Evolutionary conservation across 805 yeast species (phyloP), one percentile per base, ranked within the genome.

Genomic region (Lachancea cidri): DNA sequence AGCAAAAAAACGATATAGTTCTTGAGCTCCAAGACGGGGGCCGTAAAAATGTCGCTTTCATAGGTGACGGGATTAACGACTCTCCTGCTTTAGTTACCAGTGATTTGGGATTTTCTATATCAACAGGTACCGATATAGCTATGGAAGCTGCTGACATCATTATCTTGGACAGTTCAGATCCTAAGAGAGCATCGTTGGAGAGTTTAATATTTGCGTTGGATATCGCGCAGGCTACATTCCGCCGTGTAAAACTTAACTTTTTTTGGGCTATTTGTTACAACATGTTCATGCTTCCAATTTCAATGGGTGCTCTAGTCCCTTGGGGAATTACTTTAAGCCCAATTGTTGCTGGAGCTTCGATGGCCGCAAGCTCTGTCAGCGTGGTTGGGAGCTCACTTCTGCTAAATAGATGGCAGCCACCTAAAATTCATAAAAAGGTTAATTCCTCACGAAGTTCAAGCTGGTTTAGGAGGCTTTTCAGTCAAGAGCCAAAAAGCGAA

Each of bases 11-110:
- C 42, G 73, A 73, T 22, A 71, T 86, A 25, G 78, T 93, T 17
- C 64, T 66, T 31, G 69, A 72, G 36, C 65, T 86, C 41, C 85
- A 81, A 54, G 60, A 51, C 11, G 52, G 51, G 3, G 69, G 68
- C 2, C 33, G 32, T 1, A 53, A 65, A 8, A 66, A 70, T 14
- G 82, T 93, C 32, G 91, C 89, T 4, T 88, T 94, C 71, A 82
- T 93, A 17, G 99, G 99, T 29, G 99, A 93, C 65, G 99, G 99
- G 45, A 86, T 93, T 50, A 93, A 93, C 62, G 99, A 93, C 60
- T 95, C 98, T 0, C 97, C 98, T 0, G 98, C 98, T 0, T 72
- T 93, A 41, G 95, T 86, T 1, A 74, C 83, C 42, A 84, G 96
- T 1, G 86, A 88, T 50, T 65, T 93, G 15, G 98, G 98, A 17